Conservation (phyloP, 2,329 filamentous ascomycete genomes). For the Colletotrichum spinosum region DNA sequence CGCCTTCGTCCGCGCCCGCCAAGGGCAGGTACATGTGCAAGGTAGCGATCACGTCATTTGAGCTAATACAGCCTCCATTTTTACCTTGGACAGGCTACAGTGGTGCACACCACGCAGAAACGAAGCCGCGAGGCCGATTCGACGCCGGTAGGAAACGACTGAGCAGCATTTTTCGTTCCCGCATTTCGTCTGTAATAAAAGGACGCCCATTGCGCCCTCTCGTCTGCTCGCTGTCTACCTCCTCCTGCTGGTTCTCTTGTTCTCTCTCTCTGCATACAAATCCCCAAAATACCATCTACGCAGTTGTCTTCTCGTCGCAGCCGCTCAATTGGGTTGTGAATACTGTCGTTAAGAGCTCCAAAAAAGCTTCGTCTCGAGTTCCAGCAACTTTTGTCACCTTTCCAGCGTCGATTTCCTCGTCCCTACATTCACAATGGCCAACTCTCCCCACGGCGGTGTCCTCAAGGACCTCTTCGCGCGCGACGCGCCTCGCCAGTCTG, state of each 20-base stretch:
- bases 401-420: background rate
- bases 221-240: background rate
- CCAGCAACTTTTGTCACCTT: constrained; percentile 1
- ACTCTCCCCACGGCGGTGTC: constrained; percentile 86
- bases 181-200: constrained; percentile 34
- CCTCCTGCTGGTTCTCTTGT: constrained; percentile 14
- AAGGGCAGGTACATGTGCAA: constrained; percentile 35
- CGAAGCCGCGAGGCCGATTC: constrained; percentile 32
- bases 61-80: constrained; percentile 39
- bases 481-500: constrained; percentile 83
- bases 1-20: constrained; percentile 20
- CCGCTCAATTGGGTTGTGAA: constrained; percentile 29
- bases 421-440: constrained; percentile 65
- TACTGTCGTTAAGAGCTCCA: constrained; percentile 13
- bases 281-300: background rate
- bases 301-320: background rate
- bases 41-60: constrained; percentile 42
- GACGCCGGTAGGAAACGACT: constrained; percentile 28
- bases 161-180: constrained; percentile 22
- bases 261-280: constrained; percentile 12
- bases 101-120: background rate
- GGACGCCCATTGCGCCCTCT: constrained; percentile 31
- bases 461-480: constrained; percentile 98
- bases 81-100: constrained; percentile 30
- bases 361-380: constrained; percentile 5